These are phyloP conservation scores for Tolypocladium ophioglossoides DNA, from an alignment of 2,329 filamentous ascomycete genomes.

Conservation along the genomic window DNA sequence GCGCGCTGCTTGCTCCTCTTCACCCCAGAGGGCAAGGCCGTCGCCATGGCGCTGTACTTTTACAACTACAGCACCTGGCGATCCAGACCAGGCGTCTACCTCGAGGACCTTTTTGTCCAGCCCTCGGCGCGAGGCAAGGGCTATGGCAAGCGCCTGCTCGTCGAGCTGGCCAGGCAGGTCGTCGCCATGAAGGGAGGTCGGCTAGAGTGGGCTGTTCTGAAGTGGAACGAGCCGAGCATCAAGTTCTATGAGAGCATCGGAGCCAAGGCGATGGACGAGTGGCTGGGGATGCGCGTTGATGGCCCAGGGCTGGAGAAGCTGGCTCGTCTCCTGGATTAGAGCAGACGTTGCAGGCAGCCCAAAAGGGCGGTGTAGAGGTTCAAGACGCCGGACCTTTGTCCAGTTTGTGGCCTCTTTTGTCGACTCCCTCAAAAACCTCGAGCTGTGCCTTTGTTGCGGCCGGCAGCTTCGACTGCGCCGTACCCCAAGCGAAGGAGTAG, in stretches of 20 bases:
- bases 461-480: constrained; percentile 13
- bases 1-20: constrained; percentile 67
- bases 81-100: constrained; percentile 75
- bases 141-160: constrained; percentile 68
- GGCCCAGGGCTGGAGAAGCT: constrained; percentile 52
- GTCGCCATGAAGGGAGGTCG: constrained; percentile 60
- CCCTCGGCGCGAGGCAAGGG: constrained; percentile 60
- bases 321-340: constrained; percentile 30
- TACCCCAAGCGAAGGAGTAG: constrained; percentile 37
- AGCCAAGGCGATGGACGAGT: constrained; percentile 56
- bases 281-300: constrained; percentile 68
- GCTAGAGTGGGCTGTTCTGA: constrained; percentile 84
- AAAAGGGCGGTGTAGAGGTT: not conserved
- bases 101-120: constrained; percentile 86
- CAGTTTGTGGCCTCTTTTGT: constrained; percentile 15
- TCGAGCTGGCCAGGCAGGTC: constrained; percentile 69
- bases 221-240: constrained; percentile 88
- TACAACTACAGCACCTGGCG: constrained; percentile 96
- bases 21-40: constrained; percentile 35
- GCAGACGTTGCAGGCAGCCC: not conserved
- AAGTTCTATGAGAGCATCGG: constrained; percentile 71
- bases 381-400: constrained; percentile 2
- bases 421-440: constrained; percentile 38
- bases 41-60: constrained; percentile 83
- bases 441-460: constrained; percentile 22